Conservation (phyloP, 495 filamentous ascomycete species). For the Cercophora newfieldiana region DNA sequence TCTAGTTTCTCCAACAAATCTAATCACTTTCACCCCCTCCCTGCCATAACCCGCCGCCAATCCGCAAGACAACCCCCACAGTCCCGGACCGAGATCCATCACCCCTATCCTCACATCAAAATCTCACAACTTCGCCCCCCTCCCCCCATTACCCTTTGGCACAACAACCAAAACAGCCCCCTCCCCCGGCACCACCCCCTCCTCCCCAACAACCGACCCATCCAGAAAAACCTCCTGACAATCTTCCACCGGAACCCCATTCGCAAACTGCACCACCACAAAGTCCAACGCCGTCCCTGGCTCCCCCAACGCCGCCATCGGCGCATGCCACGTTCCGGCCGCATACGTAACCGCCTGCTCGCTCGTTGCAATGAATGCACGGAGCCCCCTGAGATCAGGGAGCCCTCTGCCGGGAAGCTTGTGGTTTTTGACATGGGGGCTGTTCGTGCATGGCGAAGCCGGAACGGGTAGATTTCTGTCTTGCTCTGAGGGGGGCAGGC, state of each 20-base stretch:
- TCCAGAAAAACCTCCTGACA: conserved; percentile 76
- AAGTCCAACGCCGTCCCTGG: conserved; percentile 67
- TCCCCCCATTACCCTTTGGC: neutral
- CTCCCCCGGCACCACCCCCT: conserved; percentile 11
- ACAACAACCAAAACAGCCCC: conserved; percentile 12
- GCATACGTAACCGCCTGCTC: conserved; percentile 89
- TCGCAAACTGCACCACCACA: conserved; percentile 85
- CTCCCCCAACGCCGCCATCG: conserved; percentile 84
- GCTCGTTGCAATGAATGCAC: conserved; percentile 77
- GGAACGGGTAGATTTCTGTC: conserved; percentile 39
- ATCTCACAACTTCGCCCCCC: conserved; percentile 11
- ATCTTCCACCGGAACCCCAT: conserved; percentile 81
- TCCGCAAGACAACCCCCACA: too few species aligned
- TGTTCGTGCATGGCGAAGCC: conserved; percentile 6
- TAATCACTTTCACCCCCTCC: too few species aligned
- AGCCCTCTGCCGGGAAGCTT: conserved; percentile 57
- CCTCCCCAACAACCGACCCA: conserved; percentile 32
- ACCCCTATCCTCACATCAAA: too few species aligned
- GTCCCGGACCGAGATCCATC: neutral
- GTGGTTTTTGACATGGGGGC: neutral
- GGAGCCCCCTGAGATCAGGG: conserved; percentile 69
- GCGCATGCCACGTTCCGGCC: conserved; percentile 93
- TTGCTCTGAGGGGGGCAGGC: conserved; percentile 42
- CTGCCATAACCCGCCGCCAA: too few species aligned
- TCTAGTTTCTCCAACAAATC: too few species aligned